Evolutionary conservation across 495 filamentous ascomycete genomes (phyloP).

Genomic region (Lasiosphaeria ovina): DNA sequence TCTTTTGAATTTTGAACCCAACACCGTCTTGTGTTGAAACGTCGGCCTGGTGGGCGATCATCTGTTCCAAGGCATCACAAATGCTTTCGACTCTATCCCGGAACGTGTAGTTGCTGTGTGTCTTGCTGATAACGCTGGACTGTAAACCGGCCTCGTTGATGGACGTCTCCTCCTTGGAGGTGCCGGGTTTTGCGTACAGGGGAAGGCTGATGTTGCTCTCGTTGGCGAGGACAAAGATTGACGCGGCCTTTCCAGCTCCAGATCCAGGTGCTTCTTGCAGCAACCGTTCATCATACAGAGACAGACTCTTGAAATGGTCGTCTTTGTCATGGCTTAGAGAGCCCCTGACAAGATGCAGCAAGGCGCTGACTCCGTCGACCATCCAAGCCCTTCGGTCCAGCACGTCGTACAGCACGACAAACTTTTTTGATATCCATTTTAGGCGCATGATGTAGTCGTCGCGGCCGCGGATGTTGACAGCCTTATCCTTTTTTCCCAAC

Average conservation of each 20-base stretch:
- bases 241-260: neutral
- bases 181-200: neutral
- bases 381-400: conserved; percentile 5
- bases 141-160: neutral
- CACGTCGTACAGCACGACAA: conserved; percentile 4
- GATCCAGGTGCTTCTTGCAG: no score
- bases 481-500: conserved; percentile 3
- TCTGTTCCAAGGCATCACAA: neutral
- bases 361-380: conserved; percentile 3
- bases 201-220: neutral
- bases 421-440: neutral
- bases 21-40: neutral
- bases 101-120: neutral
- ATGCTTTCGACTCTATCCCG: neutral
- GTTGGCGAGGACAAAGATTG: conserved; percentile 3
- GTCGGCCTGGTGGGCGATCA: conserved; percentile 5
- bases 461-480: neutral
- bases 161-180: neutral
- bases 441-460: neutral
- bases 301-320: no score
- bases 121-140: neutral
- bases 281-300: no score
- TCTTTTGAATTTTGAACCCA: neutral
- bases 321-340: neutral
- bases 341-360: conserved; percentile 8